A percentile compares a stretch with the other conserved stretches of the same genome.
phyloP scores from a whole-genome alignment of 805 yeast species.

The Schwanniomyces sp. region DNA sequence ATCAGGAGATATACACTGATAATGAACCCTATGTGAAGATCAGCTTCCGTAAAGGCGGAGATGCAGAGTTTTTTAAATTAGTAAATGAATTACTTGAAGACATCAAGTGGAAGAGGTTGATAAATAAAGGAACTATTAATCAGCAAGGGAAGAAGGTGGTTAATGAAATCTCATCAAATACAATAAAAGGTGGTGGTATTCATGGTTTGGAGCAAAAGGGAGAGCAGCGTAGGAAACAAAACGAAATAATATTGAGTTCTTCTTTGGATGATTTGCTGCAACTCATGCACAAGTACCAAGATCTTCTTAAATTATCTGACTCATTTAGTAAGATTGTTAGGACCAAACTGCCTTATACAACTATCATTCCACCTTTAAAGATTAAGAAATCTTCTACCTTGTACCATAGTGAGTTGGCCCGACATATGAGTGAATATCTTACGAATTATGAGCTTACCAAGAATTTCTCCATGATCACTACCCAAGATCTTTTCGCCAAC shows the following conservation, averaged over 20 bases:
- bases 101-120: conserved; percentile 48
- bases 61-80: conserved; percentile 49
- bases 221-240: conserved; percentile 53
- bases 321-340: conserved; percentile 30
- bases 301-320: conserved; percentile 59
- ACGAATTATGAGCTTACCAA: conserved; percentile 26
- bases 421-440: conserved; percentile 77
- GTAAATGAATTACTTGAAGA: conserved; percentile 43
- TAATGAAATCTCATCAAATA: conserved; percentile 2
- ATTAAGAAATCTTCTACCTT: conserved; percentile 33
- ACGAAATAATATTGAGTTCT: conserved; percentile 58
- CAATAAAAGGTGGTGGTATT: conserved; percentile 53
- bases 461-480: conserved; percentile 37
- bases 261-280: conserved; percentile 78
- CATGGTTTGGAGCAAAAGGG: conserved; percentile 64
- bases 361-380: conserved; percentile 30
- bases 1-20: conserved; percentile 32
- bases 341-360: conserved; percentile 6
- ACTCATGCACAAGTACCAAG: conserved; percentile 75
- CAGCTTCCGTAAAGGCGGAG: conserved; percentile 77
- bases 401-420: conserved; percentile 67
- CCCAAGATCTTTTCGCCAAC: conserved; percentile 42
- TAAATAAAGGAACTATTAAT: conserved; percentile 33
- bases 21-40: conserved; percentile 52
- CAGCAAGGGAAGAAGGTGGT: conserved; percentile 30